Evolutionary conservation across 2,329 filamentous ascomycete genomes (phyloP), one percentile per base, ranked within the genome.

Genomic region (Conoideocrella luteorostrata): DNA sequence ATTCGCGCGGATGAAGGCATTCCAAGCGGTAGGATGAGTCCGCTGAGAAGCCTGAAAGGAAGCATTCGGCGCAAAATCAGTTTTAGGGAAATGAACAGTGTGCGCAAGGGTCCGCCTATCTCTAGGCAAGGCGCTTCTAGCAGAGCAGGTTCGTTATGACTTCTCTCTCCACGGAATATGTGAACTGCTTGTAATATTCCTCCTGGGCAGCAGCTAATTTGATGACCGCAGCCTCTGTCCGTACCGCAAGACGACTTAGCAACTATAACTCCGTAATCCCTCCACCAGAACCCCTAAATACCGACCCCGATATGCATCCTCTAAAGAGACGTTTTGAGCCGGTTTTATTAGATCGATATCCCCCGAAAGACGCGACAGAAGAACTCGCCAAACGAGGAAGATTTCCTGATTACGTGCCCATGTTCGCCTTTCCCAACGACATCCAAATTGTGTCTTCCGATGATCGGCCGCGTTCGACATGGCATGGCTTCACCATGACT

Each of bases 401-500:
- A 45, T 97, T 98, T 59, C 93, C 93, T 1, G 93, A 98, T 60
- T 98, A 96, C 57, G 88, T 98, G 15, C 93, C 93, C 45, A 97
- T 98, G 93, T 98, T 98, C 65, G 90, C 93, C 43, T 98, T 97
- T 57, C 93, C 93, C 36, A 96, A 97, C 64, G 93, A 98, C 63
- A 93, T 98, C 55, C 89, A 89, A 50, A 93, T 98, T 41, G 88
- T 97, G 9, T 96, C 93, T 2, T 90, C 90, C 1, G 93, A 98
- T 58, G 88, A 95, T 61, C 78, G 90, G 49, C 93, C 93, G 1
- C 78, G 89, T 49, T 91, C 93, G n/a, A 96, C 90, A 20, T 98
- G 93, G 93, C 93, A 98, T 66, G 93, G 93, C 39, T 98, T 98
- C 60, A 90, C 88, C 49, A 97, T 98, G 93, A 98, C 93, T 2